Percentiles rank a stretch among this genome's conserved stretches.
Conservation (phyloP, 805 yeast genomes). For the Nakazawaea peltata region DNA sequence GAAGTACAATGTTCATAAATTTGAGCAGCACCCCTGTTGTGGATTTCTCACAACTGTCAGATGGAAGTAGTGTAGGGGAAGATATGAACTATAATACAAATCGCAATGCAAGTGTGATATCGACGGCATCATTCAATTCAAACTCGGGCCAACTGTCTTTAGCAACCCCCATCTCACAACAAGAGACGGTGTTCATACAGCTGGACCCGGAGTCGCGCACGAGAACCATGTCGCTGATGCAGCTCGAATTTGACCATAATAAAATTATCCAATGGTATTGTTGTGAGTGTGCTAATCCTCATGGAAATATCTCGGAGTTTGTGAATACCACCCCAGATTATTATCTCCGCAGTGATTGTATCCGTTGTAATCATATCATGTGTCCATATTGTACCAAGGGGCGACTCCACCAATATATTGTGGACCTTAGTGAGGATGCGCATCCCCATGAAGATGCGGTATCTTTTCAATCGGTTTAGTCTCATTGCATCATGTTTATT, state of each 20-base stretch:
- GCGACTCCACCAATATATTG: conserved; percentile 15
- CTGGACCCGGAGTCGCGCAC: no score
- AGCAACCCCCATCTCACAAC: no score
- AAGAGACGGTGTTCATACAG: no score
- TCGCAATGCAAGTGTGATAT: no score
- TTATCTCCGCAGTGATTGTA: conserved; percentile 18
- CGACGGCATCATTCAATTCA: no score
- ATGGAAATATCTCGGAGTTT: conserved; percentile 13
- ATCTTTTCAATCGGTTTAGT: background rate
- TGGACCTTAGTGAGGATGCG: background rate
- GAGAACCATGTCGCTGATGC: background rate
- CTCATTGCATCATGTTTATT: background rate
- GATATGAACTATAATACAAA: no score
- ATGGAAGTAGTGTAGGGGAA: no score
- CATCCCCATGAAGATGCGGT: background rate
- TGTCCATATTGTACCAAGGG: conserved; percentile 24
- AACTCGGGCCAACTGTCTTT: no score
- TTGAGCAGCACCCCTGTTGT: no score
- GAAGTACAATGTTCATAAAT: no score
- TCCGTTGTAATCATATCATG: conserved; percentile 23
- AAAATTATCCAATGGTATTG: conserved; percentile 24
- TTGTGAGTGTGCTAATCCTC: conserved; percentile 22
- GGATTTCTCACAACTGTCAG: no score
- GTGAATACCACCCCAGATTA: conserved; percentile 3
- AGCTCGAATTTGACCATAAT: conserved; percentile 12